Evolutionary conservation across 768 basidiomycete species (phyloP), one percentile per base, ranked within the genome.

Genomic region (Postia placenta): DNA sequence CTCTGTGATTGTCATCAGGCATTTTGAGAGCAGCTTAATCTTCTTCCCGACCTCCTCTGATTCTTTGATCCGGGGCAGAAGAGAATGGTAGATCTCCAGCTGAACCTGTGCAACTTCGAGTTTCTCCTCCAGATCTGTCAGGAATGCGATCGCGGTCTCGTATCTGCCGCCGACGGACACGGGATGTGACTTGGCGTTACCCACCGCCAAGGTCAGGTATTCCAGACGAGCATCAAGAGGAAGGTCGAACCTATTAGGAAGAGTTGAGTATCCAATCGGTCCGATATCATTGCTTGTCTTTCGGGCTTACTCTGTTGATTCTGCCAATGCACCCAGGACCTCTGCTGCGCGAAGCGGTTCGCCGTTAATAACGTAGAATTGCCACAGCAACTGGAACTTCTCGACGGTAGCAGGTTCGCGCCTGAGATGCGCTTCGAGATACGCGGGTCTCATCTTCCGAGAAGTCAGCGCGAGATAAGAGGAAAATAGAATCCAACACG

Each of bases 61-160:
- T 51, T 85, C 79, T 51, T 75, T 70, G 24, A 79, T 67, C 52
- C 81, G 83, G 15, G 83, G 80, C 5, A 72, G 62, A 14, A 92
- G 73, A 11, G 73, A 69, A 55, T 87, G 78, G 59, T 82, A 88
- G 41, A 96, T 78, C 65, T 97, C 95, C n/a, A 94, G 70, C 62
- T 99, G 96, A 7, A 98, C 92, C 67, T 95, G 88, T 5, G 93
- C 90, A 22, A 99, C 96, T 38, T 99, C 96, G 11, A 97, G 78
- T 63, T 93, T 92, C 67, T 99, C 96, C 70, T 97, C 94, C 17
- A 96, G 73, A 56, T 90, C 87, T 0, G 87, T 91, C n/a, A 95
- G 76, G 73, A 98, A 96, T 43, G 90, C 85, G 43, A 97, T 91
- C n/a, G 91, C 90, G 25, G 85, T 86, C 63, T 93, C 89, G 56